These are phyloP conservation scores for Penicillium odoratum DNA, from an alignment of 495 filamentous ascomycete species.

Conservation along the genomic window DNA sequence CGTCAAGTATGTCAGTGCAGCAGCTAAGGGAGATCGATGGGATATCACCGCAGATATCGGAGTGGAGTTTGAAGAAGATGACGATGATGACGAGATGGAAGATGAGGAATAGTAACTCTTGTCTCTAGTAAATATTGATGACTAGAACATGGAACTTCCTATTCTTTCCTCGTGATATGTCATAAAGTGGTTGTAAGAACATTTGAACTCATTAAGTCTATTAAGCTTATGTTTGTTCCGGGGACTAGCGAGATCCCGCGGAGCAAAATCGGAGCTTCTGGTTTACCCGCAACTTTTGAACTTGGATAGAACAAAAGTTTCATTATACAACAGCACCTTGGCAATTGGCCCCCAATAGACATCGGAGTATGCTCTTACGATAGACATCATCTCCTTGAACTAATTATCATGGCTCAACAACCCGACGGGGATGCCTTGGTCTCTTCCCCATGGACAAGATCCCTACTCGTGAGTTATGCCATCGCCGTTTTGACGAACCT, in stretches of 20 bases:
- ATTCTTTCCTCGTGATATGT: too few species aligned
- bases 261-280: too few species aligned
- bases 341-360: too few species aligned
- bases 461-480: not conserved
- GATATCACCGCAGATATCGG: constrained; percentile 71
- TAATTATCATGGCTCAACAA: not conserved
- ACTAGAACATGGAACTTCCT: not conserved
- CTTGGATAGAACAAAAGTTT: too few species aligned
- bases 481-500: not conserved
- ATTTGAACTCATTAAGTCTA: too few species aligned
- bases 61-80: constrained; percentile 45
- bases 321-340: too few species aligned
- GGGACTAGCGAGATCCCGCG: too few species aligned
- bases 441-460: not conserved
- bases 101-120: constrained; percentile 3
- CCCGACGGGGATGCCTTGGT: not conserved
- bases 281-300: too few species aligned
- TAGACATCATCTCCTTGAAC: too few species aligned
- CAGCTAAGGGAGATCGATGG: constrained; percentile 87
- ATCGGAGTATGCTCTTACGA: too few species aligned
- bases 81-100: constrained; percentile 34
- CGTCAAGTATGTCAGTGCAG: constrained; percentile 89
- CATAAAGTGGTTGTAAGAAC: too few species aligned
- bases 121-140: not conserved
- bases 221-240: too few species aligned